Conservation (phyloP, 768 basidiomycete species). For the Lactarius sanguifluus region DNA sequence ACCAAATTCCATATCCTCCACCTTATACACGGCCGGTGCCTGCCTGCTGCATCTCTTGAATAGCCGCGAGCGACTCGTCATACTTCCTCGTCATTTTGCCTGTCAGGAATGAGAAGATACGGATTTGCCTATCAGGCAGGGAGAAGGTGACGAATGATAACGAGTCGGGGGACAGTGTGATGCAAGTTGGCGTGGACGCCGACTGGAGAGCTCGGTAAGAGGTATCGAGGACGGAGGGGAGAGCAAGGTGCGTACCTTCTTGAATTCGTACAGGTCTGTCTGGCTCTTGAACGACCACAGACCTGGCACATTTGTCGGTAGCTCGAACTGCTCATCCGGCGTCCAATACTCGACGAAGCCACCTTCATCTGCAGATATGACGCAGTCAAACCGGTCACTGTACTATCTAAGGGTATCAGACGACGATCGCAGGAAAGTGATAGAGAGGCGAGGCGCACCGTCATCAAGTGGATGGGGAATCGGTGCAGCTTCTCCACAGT, state of each 20-base stretch:
- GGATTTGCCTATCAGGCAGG: slow-evolving; percentile 89
- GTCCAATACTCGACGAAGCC: slow-evolving; percentile 98
- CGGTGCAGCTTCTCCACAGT: slow-evolving; percentile 78
- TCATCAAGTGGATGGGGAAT: slow-evolving; percentile 88
- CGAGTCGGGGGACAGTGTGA: slow-evolving; percentile 87
- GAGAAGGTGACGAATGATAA: slow-evolving; percentile 93
- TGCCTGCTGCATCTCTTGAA: slow-evolving; percentile 99
- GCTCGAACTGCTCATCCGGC: slow-evolving; percentile 82
- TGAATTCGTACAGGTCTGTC: slow-evolving; percentile 96
- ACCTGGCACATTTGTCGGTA: slow-evolving; percentile 72
- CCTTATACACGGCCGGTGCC: slow-evolving; percentile 89
- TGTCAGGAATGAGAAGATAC: slow-evolving; percentile 86
- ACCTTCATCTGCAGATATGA: slow-evolving; percentile 90
- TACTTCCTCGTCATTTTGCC: slow-evolving; percentile 92
- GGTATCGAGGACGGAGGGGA: not conserved
- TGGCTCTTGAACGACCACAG: slow-evolving; percentile 90
- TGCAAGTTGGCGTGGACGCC: slow-evolving; percentile 87
- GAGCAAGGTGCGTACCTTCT: slow-evolving; percentile 62
- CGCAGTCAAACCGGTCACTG: slow-evolving; percentile 85
- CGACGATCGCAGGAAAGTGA: not conserved
- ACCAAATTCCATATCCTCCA: slow-evolving; percentile 99
- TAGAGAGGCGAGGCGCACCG: slow-evolving; percentile 40
- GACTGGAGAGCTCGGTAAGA: slow-evolving; percentile 49
- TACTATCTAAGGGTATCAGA: slow-evolving; percentile 52
- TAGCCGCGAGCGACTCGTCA: slow-evolving; percentile 89